Evolutionary conservation across 2,329 filamentous ascomycete genomes (phyloP), one percentile per base, ranked within the genome.

Genomic region (Pseudocercospora crystallina): DNA sequence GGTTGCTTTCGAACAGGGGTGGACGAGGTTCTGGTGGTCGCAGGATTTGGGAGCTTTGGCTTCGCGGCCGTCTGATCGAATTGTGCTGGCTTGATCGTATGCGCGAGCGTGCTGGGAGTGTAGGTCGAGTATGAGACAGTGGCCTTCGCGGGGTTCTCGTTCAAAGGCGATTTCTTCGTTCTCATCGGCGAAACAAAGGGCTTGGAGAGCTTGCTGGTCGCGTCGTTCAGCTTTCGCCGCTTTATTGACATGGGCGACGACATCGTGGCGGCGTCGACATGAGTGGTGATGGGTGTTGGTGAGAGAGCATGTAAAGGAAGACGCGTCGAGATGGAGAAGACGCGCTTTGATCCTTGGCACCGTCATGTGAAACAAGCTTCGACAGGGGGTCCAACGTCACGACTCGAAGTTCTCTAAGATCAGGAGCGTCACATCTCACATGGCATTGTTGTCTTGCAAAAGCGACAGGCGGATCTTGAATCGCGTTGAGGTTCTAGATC

Each of bases 131-230:
- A 5, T 8, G 31, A 35, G n/a, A 42, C 32, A 39, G 57, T 60
- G 35, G 43, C 46, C 10, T 47, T 51, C 45, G 47, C 59, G 26
- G 44, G 39, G 44, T 47, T 45, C 43, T 51, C 54, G 37, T 52
- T 53, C 13, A 58, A 43, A 34, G 58, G 57, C 12, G 53, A 43
- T 38, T 59, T 60, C 29, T 74, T 72, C 33, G 73, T 77, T 58
- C 78, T 80, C 54, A 86, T 78, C 11, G 85, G 86, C 39, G 86
- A 89, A 58, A 85, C 84, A 72, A 90, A 90, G 0, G 86, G 86
- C 64, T 84, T 86, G 55, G 79, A 78, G 41, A 89, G 78, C 5
- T 79, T 79, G n/a, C 74, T 76, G 15, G 77, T 71, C 34, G 80
- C 77, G 38, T 78, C 72, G 51, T 84, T 77, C 56, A 86, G 72